A percentile compares a stretch with the other conserved stretches of the same genome.
Evolutionary conservation across 306 rosid genomes (phyloP).

Genomic region (Casuarina cunninghamiana): DNA sequence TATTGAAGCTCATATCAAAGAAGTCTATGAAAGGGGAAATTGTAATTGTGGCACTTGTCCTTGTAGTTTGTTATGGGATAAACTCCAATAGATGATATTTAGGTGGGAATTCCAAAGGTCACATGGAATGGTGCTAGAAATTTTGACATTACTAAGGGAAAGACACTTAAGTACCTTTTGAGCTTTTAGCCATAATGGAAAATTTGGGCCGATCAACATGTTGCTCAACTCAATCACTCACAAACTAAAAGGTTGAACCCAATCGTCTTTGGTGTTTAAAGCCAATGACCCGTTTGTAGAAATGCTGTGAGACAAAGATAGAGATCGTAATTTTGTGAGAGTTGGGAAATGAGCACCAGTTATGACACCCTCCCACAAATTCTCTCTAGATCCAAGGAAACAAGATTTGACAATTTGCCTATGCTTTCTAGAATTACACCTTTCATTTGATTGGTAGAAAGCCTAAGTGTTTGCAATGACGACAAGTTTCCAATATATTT

Average conservation of each 20-base stretch:
- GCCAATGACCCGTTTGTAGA: neutral
- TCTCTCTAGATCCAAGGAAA: neutral
- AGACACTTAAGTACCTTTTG: neutral
- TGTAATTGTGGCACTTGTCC: conserved; percentile 22
- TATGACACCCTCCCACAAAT: too few species aligned
- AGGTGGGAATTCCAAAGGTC: conserved; percentile 18
- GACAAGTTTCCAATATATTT: too few species aligned
- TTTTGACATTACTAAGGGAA: conserved; percentile 8
- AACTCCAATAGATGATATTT: neutral
- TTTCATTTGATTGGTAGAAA: neutral
- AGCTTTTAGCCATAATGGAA: neutral
- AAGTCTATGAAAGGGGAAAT: neutral
- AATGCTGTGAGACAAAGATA: too few species aligned
- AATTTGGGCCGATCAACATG: neutral
- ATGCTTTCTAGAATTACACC: too few species aligned
- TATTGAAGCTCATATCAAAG: too few species aligned
- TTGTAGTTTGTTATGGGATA: conserved; percentile 9
- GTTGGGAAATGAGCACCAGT: too few species aligned
- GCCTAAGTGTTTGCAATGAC: neutral
- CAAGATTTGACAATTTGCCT: neutral
- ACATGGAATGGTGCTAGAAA: conserved; percentile 7
- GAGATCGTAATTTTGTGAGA: neutral
- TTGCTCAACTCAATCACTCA: neutral
- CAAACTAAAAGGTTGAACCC: neutral
- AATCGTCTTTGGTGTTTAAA: neutral